Percentiles rank a stretch among this genome's conserved stretches.
These are phyloP conservation scores for Scutellaria galericulata DNA, from an alignment of 257 asterid species.

Conservation along the genomic window DNA sequence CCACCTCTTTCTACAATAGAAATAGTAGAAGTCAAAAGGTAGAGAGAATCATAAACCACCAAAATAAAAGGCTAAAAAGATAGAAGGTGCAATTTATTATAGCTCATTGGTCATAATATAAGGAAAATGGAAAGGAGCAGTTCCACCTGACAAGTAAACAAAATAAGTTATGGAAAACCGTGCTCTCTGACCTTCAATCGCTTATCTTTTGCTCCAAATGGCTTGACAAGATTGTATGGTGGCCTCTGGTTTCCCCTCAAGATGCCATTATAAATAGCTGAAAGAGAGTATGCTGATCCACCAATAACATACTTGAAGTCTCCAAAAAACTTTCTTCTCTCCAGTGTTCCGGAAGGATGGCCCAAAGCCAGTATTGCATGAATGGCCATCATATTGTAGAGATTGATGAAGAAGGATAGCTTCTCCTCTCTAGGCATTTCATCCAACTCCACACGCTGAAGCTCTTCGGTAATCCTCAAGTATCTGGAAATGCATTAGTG, in stretches of 20 bases:
- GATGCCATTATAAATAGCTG: constrained; percentile 79
- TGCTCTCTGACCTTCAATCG: constrained; percentile 58
- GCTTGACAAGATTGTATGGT: constrained; percentile 76
- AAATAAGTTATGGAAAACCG: constrained; percentile 4
- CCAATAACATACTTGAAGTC: constrained; percentile 94
- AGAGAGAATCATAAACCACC: not conserved
- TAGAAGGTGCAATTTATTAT: not conserved
- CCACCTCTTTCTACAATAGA: not conserved
- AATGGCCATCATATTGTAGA: constrained; percentile 52
- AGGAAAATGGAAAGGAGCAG: not conserved
- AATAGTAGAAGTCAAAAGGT: not conserved
- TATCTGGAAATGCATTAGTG: constrained; percentile 51
- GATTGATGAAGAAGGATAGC: constrained; percentile 82
- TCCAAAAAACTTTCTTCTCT: constrained; percentile 74
- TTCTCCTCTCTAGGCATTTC: constrained; percentile 84
- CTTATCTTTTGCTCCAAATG: constrained; percentile 70
- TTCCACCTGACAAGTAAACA: constrained; percentile 4
- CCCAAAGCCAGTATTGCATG: constrained; percentile 72
- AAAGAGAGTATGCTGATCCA: constrained; percentile 83
- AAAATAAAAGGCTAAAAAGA: constrained; percentile 1
- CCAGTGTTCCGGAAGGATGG: constrained; percentile 75
- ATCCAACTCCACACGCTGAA: constrained; percentile 75
- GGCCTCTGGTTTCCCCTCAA: constrained; percentile 94
- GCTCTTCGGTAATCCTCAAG: constrained; percentile 85
- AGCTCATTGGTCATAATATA: not conserved